These are phyloP conservation scores for barrel medic (Medicago truncatula) DNA, from an alignment of 306 rosid genomes.

Conservation along the genomic window MtrunA17r5.0-ANR NC_053042.1:29909001-29909500, in stretches of 20 bases:
- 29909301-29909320: not conserved
- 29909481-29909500: not conserved
- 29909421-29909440: no score
- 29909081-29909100: no score
- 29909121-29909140: no score
- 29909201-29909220: conserved; percentile 9
- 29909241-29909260: no score
- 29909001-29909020: conserved; percentile 87
- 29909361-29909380: not conserved
- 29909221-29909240: not conserved
- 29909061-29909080: conserved; percentile 10
- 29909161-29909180: not conserved
- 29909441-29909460: no score
- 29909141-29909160: not conserved
- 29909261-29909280: no score
- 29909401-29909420: not conserved
- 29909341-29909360: not conserved
- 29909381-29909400: not conserved
- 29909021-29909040: conserved; percentile 81
- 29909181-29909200: not conserved
- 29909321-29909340: not conserved
- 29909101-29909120: no score
- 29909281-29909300: no score
- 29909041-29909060: conserved; percentile 9
- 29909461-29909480: not conserved